Evolutionary conservation across 441 rosid genomes (phyloP).

Genomic region (Adansonia rubrostipa): DNA sequence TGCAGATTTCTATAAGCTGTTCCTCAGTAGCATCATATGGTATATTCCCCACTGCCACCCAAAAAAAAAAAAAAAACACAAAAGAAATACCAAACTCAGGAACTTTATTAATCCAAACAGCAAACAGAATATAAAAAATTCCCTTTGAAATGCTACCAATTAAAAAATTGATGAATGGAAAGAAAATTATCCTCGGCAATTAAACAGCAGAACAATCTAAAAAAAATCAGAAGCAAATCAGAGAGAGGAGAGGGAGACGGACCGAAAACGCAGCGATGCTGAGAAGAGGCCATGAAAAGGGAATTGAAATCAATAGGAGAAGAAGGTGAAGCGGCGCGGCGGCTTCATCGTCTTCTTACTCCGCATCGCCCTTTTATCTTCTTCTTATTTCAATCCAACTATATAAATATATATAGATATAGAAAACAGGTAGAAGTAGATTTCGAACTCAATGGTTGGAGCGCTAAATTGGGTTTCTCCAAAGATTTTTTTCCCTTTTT

Average conservation of each 20-base stretch:
- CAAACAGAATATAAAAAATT: not conserved
- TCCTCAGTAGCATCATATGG: constrained; percentile 98
- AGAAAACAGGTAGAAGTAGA: not conserved
- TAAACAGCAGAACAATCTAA: not conserved
- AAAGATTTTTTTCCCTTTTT: not conserved
- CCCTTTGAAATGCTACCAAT: not conserved
- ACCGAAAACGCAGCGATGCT: constrained; percentile 99
- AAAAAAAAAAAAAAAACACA: constrained; percentile 17
- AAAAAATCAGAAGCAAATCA: not conserved
- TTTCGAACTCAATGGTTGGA: not conserved
- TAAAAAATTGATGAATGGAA: not conserved
- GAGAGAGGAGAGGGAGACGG: constrained; percentile 23
- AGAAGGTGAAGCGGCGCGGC: constrained; percentile 68
- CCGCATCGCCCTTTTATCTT: constrained; percentile 15
- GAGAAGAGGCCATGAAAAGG: constrained; percentile 78
- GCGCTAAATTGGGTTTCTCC: not conserved
- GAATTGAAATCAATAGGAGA: constrained; percentile 39
- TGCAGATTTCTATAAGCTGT: constrained; percentile 89
- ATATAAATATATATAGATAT: not conserved
- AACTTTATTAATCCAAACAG: not conserved
- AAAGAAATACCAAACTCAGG: not conserved
- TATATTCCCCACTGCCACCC: constrained; percentile 83
- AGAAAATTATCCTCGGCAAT: not conserved
- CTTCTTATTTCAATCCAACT: not conserved
- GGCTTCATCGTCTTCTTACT: constrained; percentile 62